Conservation (phyloP, 371 early-diverging fungal genomes). For the Capniomyces stellatus region DNA sequence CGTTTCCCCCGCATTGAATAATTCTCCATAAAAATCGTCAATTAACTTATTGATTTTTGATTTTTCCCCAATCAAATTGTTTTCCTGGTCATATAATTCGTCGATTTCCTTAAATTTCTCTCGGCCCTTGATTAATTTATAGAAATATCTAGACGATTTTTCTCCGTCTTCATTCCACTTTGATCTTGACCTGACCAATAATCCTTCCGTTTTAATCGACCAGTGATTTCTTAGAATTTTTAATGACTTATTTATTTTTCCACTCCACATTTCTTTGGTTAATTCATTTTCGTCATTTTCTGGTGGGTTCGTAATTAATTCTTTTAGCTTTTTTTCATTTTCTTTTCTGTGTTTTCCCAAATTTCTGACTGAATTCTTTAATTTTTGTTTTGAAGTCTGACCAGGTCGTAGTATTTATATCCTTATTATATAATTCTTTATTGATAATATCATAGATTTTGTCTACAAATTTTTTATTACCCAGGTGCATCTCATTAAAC, state of each 20-base stretch:
- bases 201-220: background rate
- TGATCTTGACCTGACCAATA: background rate
- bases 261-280: background rate
- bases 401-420: background rate
- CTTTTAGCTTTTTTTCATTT: background rate
- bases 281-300: background rate
- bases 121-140: background rate
- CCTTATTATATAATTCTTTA: background rate
- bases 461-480: background rate
- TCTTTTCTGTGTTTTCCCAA: background rate
- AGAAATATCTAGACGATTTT: background rate
- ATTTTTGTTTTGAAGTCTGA: background rate
- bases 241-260: too few species aligned
- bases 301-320: background rate
- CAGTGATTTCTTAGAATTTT: background rate
- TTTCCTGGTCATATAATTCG: background rate
- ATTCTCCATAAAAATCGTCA: background rate
- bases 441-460: background rate
- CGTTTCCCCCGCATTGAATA: background rate
- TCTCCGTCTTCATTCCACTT: background rate
- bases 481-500: background rate
- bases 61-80: background rate
- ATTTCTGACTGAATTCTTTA: background rate
- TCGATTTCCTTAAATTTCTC: background rate
- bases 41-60: background rate